These are phyloP conservation scores for Tetracladium setigerum DNA, from an alignment of 495 filamentous ascomycete species.

Conservation along the genomic window DNA sequence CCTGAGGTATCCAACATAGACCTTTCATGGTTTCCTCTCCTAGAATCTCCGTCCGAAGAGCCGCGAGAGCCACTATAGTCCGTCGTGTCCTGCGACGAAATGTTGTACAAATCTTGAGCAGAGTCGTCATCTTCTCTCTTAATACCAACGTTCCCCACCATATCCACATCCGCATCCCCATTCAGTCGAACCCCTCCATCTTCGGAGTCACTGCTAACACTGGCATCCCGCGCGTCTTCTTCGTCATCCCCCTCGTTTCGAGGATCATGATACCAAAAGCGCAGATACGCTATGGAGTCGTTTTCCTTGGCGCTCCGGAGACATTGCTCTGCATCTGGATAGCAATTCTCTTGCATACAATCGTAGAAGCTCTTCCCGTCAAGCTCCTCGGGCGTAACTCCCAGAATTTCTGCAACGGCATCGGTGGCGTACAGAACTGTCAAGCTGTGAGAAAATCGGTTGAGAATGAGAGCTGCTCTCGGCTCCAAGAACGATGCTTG, in stretches of 20 bases:
- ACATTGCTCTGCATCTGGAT: constrained; percentile 66
- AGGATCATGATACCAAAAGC: constrained; percentile 83
- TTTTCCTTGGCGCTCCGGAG: constrained; percentile 86
- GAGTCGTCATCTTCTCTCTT: neutral
- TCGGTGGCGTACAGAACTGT: constrained; percentile 84
- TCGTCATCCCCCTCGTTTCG: constrained; percentile 32
- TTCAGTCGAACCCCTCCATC: constrained; percentile 15
- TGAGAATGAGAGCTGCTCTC: constrained; percentile 77
- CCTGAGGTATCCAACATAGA: constrained; percentile 17
- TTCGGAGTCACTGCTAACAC: constrained; percentile 21
- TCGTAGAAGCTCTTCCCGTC: constrained; percentile 72
- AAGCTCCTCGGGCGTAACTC: constrained; percentile 56
- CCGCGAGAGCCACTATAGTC: neutral
- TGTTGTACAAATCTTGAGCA: neutral
- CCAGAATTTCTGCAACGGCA: constrained; percentile 64
- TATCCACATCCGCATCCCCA: constrained; percentile 31
- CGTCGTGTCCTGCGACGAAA: neutral
- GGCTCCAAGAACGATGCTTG: constrained; percentile 61
- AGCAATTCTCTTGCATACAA: constrained; percentile 69
- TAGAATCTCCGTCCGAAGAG: neutral
- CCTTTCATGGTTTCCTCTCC: neutral
- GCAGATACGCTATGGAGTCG: constrained; percentile 86
- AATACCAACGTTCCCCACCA: neutral
- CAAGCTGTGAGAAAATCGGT: constrained; percentile 76
- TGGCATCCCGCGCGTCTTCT: constrained; percentile 19